Conservation (phyloP, 2,329 filamentous ascomycete species). For the Diaporthe citrichinensis region DNA sequence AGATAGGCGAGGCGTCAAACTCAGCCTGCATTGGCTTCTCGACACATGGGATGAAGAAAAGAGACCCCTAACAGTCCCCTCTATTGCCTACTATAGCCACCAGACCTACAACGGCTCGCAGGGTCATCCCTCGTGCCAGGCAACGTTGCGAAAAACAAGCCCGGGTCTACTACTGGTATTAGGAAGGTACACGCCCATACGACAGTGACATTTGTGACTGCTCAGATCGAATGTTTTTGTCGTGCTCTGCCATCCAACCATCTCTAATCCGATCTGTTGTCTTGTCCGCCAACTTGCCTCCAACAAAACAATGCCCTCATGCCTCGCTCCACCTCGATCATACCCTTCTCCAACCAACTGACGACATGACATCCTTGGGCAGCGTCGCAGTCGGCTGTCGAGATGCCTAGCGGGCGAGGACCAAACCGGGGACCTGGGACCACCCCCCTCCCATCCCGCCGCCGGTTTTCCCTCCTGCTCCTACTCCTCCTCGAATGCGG, state of each 20-base stretch:
- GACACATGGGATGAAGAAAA: neutral
- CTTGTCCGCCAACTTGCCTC: neutral
- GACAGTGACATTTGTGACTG: slow-evolving; percentile 10
- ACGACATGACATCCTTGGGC: neutral
- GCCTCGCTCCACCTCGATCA: neutral
- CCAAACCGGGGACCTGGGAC: slow-evolving; percentile 6
- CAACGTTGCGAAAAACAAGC: neutral
- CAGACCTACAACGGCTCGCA: neutral
- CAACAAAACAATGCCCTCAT: neutral
- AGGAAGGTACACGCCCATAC: slow-evolving; percentile 8
- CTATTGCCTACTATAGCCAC: neutral
- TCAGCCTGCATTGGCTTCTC: slow-evolving; percentile 20
- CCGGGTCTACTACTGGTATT: neutral
- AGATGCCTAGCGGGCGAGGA: slow-evolving; percentile 3
- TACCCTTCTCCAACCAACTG: neutral
- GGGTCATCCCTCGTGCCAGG: slow-evolving; percentile 3
- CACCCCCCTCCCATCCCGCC: neutral
- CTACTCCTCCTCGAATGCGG: too few relatives aligned
- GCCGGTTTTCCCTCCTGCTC: neutral
- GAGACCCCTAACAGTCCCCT: neutral
- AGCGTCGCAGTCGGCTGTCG: slow-evolving; percentile 5
- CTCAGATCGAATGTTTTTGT: neutral
- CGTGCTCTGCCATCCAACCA: neutral
- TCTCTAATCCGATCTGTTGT: neutral
- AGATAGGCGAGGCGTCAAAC: slow-evolving; percentile 7